Evolutionary conservation across 495 filamentous ascomycete genomes (phyloP), one percentile per base, ranked within the genome.

Genomic region (Tuber borchii): DNA sequence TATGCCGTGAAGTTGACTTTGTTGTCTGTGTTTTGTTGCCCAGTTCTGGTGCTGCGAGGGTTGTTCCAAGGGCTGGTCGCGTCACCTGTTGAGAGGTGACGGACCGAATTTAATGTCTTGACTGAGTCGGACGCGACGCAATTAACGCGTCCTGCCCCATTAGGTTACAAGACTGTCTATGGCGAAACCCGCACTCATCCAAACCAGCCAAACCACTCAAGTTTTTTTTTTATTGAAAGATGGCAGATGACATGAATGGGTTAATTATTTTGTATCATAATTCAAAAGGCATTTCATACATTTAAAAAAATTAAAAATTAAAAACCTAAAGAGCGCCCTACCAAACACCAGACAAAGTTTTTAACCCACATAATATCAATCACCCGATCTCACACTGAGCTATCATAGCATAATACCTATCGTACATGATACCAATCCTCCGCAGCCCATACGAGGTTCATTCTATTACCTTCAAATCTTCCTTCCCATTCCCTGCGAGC

Each of bases 121-220:
- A 40, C 39, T 6, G 39, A 40, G 39, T 40, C 39, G 20, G 34
- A 75, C 72, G 40, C 72, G 70, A 79, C 78, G 73, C 76, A 79
- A 79, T 79, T 75, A 79, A 79, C 76, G 70, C 78, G 78, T 75
- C 61, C 51, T 3, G 16, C 51, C 26, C 2, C 22, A 48, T 19
- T 9, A 48, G 7, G 46, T 48, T n/a, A 51, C 46, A 51, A 51
- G 46, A 20, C n/a, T 22, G 6, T 22, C 48, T n/a, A 56, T n/a
- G 48, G 48, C 48, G 22, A n/a, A 56, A n/a, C 8, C 46, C 9
- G 48, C 9, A 8, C 22, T 2, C 3, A 31, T 14, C 56, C 56
- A 65, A 65, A 65, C 56, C 12, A 31, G 10, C 56, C 56, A 65
- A 65, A 31, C n/a, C 56, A 14, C 10, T 65, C 12, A 31, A 31